Conservation (phyloP, 164 flowering plant genomes). For the Chloranthus sessilifolius region DNA sequence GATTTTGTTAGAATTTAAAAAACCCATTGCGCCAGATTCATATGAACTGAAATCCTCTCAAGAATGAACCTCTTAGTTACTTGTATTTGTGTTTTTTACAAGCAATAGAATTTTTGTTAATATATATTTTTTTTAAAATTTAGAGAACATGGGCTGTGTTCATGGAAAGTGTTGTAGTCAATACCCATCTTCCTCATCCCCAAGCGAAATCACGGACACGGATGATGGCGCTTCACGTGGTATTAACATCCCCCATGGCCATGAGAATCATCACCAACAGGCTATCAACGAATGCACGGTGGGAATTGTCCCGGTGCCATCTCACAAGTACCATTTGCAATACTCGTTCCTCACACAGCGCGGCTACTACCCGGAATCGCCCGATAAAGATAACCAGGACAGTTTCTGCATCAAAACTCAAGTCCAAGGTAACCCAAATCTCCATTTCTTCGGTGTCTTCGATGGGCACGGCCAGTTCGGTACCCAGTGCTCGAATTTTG, state of each 20-base stretch:
- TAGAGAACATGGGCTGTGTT: slow-evolving; percentile 77
- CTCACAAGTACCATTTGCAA: slow-evolving; percentile 55
- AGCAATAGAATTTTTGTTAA: too few relatives aligned
- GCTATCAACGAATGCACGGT: slow-evolving; percentile 42
- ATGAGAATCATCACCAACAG: too few relatives aligned
- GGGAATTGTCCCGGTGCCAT: slow-evolving; percentile 61
- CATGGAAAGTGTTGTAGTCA: slow-evolving; percentile 65
- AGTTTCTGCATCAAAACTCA: slow-evolving; percentile 66
- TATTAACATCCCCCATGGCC: too few relatives aligned
- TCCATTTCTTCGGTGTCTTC: slow-evolving; percentile 96
- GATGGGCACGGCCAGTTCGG: slow-evolving; percentile 97
- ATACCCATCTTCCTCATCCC: slow-evolving; percentile 37
- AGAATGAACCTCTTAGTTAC: too few relatives aligned
- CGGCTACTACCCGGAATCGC: slow-evolving; percentile 89
- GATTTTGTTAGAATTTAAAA: too few relatives aligned
- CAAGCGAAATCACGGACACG: slow-evolving; percentile 24
- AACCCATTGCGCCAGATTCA: too few relatives aligned
- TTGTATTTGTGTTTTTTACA: too few relatives aligned
- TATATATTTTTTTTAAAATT: too few relatives aligned
- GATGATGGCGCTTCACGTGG: too few relatives aligned
- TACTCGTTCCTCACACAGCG: slow-evolving; percentile 68
- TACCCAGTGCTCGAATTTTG: slow-evolving; percentile 75
- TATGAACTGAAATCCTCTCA: too few relatives aligned
- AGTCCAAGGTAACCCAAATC: slow-evolving; percentile 75
- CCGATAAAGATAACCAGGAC: slow-evolving; percentile 89